Evolutionary conservation across 2,329 filamentous ascomycete genomes (phyloP).

Genomic region (Pestalotiopsis sp.): DNA sequence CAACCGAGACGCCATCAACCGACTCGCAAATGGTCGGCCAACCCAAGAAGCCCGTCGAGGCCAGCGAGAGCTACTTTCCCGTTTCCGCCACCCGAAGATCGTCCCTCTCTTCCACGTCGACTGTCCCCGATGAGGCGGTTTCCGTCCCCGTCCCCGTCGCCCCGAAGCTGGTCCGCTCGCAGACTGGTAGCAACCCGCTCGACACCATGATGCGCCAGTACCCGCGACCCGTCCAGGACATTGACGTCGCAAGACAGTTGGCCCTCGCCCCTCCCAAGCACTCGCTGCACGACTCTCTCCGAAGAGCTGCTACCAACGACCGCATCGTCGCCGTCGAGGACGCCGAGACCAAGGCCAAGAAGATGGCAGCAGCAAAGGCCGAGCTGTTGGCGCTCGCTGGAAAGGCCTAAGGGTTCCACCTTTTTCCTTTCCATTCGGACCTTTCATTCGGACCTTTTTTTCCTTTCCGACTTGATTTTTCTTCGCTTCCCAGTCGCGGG

Average conservation of each 20-base stretch:
- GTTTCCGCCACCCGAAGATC: conserved; percentile 10
- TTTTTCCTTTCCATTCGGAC: background rate
- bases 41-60: conserved; percentile 10
- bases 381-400: conserved; percentile 42
- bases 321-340: conserved; percentile 24
- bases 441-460: background rate
- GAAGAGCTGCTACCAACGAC: conserved; percentile 24
- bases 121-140: conserved; percentile 20
- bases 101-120: conserved; percentile 15
- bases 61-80: conserved; percentile 18
- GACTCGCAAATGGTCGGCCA: background rate
- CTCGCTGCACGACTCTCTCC: conserved; percentile 30
- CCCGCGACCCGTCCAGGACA: conserved; percentile 24
- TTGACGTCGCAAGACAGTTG: conserved; percentile 33
- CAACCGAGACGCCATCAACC: background rate
- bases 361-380: conserved; percentile 50
- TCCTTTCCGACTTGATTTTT: background rate
- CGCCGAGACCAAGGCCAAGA: conserved; percentile 38
- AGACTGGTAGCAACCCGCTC: conserved; percentile 25
- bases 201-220: conserved; percentile 30
- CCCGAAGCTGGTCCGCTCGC: background rate
- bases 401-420: conserved; percentile 20
- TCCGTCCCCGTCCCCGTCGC: conserved; percentile 23
- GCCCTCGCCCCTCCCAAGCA: conserved; percentile 29
- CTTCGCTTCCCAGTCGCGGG: conserved; percentile 26